These are phyloP conservation scores for Carex arenaria DNA, from an alignment of 202 grass and related monocot species.

Conservation along the genomic window DNA sequence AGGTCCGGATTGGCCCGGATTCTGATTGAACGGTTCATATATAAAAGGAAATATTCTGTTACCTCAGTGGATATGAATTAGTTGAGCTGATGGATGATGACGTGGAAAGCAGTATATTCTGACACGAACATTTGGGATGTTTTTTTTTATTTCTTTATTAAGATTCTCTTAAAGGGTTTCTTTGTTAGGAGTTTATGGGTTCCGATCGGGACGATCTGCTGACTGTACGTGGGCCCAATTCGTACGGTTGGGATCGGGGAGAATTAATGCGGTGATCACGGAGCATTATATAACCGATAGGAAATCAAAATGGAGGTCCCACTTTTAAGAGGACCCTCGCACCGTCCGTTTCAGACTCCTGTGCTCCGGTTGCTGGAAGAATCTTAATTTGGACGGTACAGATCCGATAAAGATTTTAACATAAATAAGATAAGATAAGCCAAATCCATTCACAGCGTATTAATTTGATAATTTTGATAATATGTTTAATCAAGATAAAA, in stretches of 20 bases:
- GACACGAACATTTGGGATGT: neutral
- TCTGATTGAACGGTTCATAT: too few relatives aligned
- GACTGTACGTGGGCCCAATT: neutral
- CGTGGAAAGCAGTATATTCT: constrained; percentile 20
- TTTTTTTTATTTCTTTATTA: neutral
- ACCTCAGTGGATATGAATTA: too few relatives aligned
- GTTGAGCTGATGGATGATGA: constrained; percentile 7
- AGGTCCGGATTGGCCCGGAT: neutral
- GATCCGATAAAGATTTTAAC: neutral
- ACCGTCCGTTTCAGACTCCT: neutral
- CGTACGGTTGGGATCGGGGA: neutral
- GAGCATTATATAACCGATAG: neutral
- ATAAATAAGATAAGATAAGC: neutral
- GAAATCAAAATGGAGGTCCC: neutral
- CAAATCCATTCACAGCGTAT: neutral
- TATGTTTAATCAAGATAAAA: neutral
- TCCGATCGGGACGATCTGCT: neutral
- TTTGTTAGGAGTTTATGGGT: neutral
- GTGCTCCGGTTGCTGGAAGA: neutral
- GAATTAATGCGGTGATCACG: neutral
- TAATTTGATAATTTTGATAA: neutral
- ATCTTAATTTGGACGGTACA: too few relatives aligned
- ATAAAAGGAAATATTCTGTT: too few relatives aligned
- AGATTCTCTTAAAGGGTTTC: neutral
- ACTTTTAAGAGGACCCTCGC: neutral